phyloP scores from a whole-genome alignment of 805 yeast genomes.

The Candida nanaspora region DNA sequence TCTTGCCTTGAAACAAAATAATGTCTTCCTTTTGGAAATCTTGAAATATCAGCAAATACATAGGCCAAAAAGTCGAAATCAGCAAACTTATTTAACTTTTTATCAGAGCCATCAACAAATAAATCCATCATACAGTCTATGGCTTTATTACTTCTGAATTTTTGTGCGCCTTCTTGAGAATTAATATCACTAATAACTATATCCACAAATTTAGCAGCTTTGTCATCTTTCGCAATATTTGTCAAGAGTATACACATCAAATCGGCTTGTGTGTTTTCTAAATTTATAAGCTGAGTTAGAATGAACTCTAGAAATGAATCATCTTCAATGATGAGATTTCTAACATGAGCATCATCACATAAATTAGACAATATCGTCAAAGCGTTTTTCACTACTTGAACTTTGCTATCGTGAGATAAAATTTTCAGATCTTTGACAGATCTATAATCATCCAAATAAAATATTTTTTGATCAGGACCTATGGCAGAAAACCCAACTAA shows the following conservation, averaged over 20 bases:
- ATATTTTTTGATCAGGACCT: slow-evolving; percentile 59
- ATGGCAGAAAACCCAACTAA: slow-evolving; percentile 73
- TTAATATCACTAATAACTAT: slow-evolving; percentile 24
- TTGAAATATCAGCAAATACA: slow-evolving; percentile 84
- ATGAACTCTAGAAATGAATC: slow-evolving; percentile 43
- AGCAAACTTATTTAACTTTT: slow-evolving; percentile 64
- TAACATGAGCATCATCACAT: slow-evolving; percentile 61
- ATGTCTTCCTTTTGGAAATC: slow-evolving; percentile 65
- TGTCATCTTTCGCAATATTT: slow-evolving; percentile 75
- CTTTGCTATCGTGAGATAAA: slow-evolving; percentile 46
- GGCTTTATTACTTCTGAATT: slow-evolving; percentile 51
- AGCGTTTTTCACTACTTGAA: slow-evolving; percentile 54
- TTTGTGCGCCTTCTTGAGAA: slow-evolving; percentile 27
- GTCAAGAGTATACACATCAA: slow-evolving; percentile 77
- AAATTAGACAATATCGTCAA: slow-evolving; percentile 77
- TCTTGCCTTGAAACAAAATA: slow-evolving; percentile 68
- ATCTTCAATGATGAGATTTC: slow-evolving; percentile 63
- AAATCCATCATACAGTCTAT: slow-evolving; percentile 83
- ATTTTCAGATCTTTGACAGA: slow-evolving; percentile 68
- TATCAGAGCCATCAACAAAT: slow-evolving; percentile 77
- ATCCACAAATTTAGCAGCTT: slow-evolving; percentile 46
- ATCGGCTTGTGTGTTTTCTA: slow-evolving; percentile 65
- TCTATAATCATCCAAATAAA: slow-evolving; percentile 60
- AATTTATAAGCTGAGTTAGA: slow-evolving; percentile 41
- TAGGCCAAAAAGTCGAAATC: slow-evolving; percentile 77